Conservation (phyloP, 257 asterid genomes). For the Penstemon barbatus region DNA sequence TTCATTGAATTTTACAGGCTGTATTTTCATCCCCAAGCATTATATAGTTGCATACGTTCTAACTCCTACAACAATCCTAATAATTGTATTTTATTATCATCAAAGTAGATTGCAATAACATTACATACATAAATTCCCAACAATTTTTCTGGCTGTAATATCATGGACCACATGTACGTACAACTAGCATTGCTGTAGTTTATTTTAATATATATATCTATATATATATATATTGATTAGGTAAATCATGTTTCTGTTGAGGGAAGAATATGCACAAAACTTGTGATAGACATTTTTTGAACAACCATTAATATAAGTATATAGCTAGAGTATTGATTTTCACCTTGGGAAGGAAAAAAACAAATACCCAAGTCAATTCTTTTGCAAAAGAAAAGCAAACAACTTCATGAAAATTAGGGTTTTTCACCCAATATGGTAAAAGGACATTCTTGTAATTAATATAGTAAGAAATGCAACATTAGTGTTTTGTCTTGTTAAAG, state of each 20-base stretch:
- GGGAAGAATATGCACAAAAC: background rate
- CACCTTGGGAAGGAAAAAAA: constrained; percentile 27
- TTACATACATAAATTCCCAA: no score
- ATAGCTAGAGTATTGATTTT: background rate
- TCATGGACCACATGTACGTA: constrained; percentile 5
- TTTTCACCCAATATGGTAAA: background rate
- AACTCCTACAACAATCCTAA: no score
- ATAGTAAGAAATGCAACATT: background rate
- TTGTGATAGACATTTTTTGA: background rate
- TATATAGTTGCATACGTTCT: no score
- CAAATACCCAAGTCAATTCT: background rate
- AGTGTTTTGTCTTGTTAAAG: constrained; percentile 24
- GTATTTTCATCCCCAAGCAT: no score
- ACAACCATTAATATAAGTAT: no score
- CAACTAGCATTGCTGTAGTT: constrained; percentile 9
- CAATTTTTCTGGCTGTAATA: no score
- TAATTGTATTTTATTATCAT: no score
- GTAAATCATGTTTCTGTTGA: background rate
- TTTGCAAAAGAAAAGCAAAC: constrained; percentile 26
- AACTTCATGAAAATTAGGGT: constrained; percentile 23
- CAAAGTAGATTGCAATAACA: no score
- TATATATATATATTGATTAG: background rate
- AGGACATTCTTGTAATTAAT: background rate
- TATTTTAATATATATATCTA: background rate
- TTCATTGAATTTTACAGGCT: no score